Conservation (phyloP, 108 stramenopile genomes). For the Cylindrotheca fusiformis region DNA sequence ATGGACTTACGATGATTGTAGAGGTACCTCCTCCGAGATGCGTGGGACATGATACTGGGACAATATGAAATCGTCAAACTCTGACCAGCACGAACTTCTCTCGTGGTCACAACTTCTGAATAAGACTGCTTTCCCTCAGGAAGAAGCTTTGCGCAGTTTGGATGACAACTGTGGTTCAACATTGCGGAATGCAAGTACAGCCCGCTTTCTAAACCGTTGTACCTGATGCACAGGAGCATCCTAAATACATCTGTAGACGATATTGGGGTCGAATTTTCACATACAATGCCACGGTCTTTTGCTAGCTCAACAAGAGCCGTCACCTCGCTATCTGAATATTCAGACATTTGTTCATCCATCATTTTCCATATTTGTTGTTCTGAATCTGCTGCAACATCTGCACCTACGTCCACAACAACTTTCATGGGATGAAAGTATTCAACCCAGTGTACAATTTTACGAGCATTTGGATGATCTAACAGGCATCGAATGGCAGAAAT, state of each 20-base stretch:
- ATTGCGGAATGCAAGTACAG: conserved; percentile 76
- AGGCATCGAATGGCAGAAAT: conserved; percentile 59
- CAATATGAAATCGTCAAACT: conserved; percentile 74
- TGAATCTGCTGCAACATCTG: conserved; percentile 23
- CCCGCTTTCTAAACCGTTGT: conserved; percentile 82
- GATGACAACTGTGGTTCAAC: conserved; percentile 74
- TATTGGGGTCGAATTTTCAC: conserved; percentile 40
- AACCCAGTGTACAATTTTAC: conserved; percentile 45
- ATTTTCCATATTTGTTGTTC: conserved; percentile 53
- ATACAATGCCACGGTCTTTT: conserved; percentile 23
- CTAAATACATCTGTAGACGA: conserved; percentile 47
- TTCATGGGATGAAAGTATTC: conserved; percentile 76
- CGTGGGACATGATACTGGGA: conserved; percentile 64
- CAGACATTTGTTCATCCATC: conserved; percentile 30
- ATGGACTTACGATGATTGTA: conserved; percentile 88
- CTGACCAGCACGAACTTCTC: conserved; percentile 58
- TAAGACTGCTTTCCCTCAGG: conserved; percentile 36
- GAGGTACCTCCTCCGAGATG: conserved; percentile 54
- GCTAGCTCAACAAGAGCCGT: conserved; percentile 39
- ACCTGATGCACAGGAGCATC: conserved; percentile 62
- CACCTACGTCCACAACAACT: conserved; percentile 45
- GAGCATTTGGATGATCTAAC: conserved; percentile 35
- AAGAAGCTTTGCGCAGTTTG: conserved; percentile 78
- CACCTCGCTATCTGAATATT: conserved; percentile 25
- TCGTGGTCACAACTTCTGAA: conserved; percentile 80